Evolutionary conservation across 1,284 basidiomycete genomes (phyloP).

Genomic region (Malassezia cuniculi): DNA sequence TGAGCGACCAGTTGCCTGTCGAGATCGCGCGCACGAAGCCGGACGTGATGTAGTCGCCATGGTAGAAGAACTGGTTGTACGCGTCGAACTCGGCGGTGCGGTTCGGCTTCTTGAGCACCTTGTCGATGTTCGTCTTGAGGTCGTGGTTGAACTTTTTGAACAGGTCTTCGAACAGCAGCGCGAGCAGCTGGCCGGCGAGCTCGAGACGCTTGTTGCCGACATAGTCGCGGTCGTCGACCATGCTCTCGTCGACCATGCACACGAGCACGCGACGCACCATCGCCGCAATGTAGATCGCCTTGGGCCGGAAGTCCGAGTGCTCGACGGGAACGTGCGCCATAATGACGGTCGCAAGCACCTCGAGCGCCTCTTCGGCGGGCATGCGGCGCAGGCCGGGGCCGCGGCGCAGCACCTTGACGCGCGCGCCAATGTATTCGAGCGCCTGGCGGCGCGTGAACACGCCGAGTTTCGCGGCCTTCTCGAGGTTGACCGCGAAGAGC

Average conservation of each 20-base stretch:
- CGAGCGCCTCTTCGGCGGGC: slow-evolving; percentile 82
- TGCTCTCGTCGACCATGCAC: slow-evolving; percentile 89
- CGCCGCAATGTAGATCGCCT: slow-evolving; percentile 92
- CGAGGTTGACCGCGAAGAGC: slow-evolving; percentile 79
- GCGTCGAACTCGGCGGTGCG: slow-evolving; percentile 92
- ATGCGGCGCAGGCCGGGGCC: slow-evolving; percentile 60
- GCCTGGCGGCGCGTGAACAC: slow-evolving; percentile 88
- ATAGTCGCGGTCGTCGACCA: slow-evolving; percentile 97
- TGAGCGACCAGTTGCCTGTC: slow-evolving; percentile 97
- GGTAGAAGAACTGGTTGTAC: slow-evolving; percentile 79
- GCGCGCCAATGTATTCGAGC: slow-evolving; percentile 81
- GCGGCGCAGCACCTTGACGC: slow-evolving; percentile 76
- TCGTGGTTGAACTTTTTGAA: slow-evolving; percentile 99
- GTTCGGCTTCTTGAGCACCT: slow-evolving; percentile 90
- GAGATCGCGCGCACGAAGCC: slow-evolving; percentile 97
- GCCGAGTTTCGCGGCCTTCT: slow-evolving; percentile 59
- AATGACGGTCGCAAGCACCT: slow-evolving; percentile 91
- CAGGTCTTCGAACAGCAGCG: slow-evolving; percentile 87
- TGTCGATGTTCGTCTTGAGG: slow-evolving; percentile 90
- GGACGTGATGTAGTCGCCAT: slow-evolving; percentile 74
- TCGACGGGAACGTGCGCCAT: slow-evolving; percentile 90
- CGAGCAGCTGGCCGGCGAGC: slow-evolving; percentile 88
- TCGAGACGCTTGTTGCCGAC: slow-evolving; percentile 98
- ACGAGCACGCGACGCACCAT: slow-evolving; percentile 94
- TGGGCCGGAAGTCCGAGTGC: slow-evolving; percentile 79